Conservation (phyloP, 2,329 filamentous ascomycete species). For the Biscogniauxia marginata region DNA sequence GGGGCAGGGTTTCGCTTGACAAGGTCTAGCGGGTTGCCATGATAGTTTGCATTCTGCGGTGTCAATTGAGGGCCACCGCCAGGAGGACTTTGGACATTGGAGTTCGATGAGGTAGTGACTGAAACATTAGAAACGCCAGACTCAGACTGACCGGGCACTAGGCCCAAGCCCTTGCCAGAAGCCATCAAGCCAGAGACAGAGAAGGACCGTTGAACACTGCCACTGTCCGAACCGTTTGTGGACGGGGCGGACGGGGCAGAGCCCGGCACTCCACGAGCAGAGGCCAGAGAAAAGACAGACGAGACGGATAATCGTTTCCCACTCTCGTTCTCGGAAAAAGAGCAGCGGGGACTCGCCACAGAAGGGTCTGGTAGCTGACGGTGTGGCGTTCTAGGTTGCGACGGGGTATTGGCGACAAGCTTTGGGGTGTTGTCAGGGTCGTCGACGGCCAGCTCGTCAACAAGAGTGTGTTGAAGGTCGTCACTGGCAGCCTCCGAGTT, state of each 20-base stretch:
- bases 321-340: slow-evolving; percentile 45
- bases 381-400: slow-evolving; percentile 26
- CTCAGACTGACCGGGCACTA: slow-evolving; percentile 47
- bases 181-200: slow-evolving; percentile 47
- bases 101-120: slow-evolving; percentile 51
- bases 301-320: slow-evolving; percentile 69
- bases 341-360: slow-evolving; percentile 41
- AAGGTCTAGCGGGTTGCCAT: slow-evolving; percentile 46
- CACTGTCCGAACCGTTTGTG: slow-evolving; percentile 51
- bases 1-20: slow-evolving; percentile 40
- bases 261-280: slow-evolving; percentile 53
- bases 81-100: slow-evolving; percentile 42
- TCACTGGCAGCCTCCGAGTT: slow-evolving; percentile 42
- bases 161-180: slow-evolving; percentile 40
- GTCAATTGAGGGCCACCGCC: slow-evolving; percentile 46
- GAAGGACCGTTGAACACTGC: slow-evolving; percentile 40
- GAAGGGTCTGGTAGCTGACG: slow-evolving; percentile 48
- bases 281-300: slow-evolving; percentile 69
- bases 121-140: slow-evolving; percentile 51
- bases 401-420: slow-evolving; percentile 35
- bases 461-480: slow-evolving; percentile 28
- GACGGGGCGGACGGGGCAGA: slow-evolving; percentile 54
- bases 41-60: slow-evolving; percentile 39
- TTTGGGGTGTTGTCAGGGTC: slow-evolving; percentile 50
- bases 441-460: slow-evolving; percentile 44